phyloP scores from a whole-genome alignment of 805 yeast species.

The Maudiozyma bulderi region DNA sequence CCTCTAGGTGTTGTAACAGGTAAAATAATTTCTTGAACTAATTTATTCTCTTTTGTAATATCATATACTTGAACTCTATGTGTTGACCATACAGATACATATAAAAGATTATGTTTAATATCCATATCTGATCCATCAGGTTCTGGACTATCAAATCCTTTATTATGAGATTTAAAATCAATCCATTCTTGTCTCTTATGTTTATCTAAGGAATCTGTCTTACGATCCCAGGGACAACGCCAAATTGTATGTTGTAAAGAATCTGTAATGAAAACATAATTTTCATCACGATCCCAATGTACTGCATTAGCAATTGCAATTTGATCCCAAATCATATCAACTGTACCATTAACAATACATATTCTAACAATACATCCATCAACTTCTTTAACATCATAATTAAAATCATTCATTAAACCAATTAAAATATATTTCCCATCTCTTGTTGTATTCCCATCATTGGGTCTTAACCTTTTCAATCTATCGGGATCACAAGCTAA shows the following conservation, averaged over 20 bases:
- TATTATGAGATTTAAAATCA: slow-evolving; percentile 8
- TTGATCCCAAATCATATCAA: slow-evolving; percentile 29
- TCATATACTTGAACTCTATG: slow-evolving; percentile 46
- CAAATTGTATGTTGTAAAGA: slow-evolving; percentile 40
- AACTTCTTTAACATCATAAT: slow-evolving; percentile 27
- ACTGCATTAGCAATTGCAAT: slow-evolving; percentile 64
- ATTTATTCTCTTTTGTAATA: slow-evolving; percentile 32
- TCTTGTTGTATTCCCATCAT: slow-evolving; percentile 76
- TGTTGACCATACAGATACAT: slow-evolving; percentile 60
- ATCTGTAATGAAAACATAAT: slow-evolving; percentile 43
- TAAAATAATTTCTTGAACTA: slow-evolving; percentile 41
- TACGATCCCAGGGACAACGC: slow-evolving; percentile 26
- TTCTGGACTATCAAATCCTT: slow-evolving; percentile 36
- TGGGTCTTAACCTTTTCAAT: slow-evolving; percentile 43
- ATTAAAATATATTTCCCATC: slow-evolving; percentile 62
- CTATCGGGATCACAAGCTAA: slow-evolving; percentile 21
- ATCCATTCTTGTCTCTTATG: slow-evolving; percentile 32
- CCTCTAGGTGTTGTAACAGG: slow-evolving; percentile 53
- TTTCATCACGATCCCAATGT: slow-evolving; percentile 37
- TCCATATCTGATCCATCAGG: slow-evolving; percentile 78
- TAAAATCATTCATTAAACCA: slow-evolving; percentile 68
- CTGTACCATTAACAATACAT: slow-evolving; percentile 25
- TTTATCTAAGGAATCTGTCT: slow-evolving; percentile 17
- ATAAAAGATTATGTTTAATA: slow-evolving; percentile 40
- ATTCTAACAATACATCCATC: slow-evolving; percentile 46